These are phyloP conservation scores for Tetrapisispora namnaoensis DNA, from an alignment of 805 yeast genomes.

Conservation along the genomic window DNA sequence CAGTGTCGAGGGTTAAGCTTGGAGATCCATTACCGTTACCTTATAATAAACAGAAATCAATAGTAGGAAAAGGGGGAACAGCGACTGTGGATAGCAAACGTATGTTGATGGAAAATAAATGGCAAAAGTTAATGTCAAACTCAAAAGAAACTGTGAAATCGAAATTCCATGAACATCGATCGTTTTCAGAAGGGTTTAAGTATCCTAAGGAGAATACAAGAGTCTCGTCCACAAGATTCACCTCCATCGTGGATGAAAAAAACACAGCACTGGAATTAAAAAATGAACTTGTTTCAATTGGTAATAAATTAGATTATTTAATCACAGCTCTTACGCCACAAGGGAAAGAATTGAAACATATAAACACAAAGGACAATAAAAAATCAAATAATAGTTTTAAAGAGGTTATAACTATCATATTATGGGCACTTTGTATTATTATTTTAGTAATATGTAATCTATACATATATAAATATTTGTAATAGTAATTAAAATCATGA, in stretches of 20 bases:
- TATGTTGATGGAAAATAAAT: constrained; percentile 11
- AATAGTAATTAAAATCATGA: constrained; percentile 4
- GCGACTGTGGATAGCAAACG: constrained; percentile 10
- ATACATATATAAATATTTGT: constrained; percentile 21
- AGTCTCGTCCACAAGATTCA: not conserved
- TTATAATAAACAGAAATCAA: constrained; percentile 9
- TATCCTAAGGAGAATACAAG: not conserved
- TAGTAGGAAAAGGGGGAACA: not conserved
- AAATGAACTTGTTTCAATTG: constrained; percentile 14
- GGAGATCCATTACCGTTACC: constrained; percentile 36
- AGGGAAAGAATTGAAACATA: not conserved
- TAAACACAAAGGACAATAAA: not conserved
- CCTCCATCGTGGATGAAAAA: not conserved
- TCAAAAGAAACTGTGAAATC: not conserved
- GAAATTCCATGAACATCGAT: not conserved
- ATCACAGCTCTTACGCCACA: constrained; percentile 9
- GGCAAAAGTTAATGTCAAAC: not conserved
- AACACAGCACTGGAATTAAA: constrained; percentile 6
- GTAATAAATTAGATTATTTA: constrained; percentile 21
- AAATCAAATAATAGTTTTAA: not conserved
- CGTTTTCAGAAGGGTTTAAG: not conserved
- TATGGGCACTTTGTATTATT: constrained; percentile 27
- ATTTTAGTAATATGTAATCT: constrained; percentile 20
- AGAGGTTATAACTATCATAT: constrained; percentile 6
- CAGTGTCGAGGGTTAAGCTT: constrained; percentile 12